Evolutionary conservation across 2,329 filamentous ascomycete genomes (phyloP), one percentile per base, ranked within the genome.

Genomic region (Byssoonygena ceratinophila): DNA sequence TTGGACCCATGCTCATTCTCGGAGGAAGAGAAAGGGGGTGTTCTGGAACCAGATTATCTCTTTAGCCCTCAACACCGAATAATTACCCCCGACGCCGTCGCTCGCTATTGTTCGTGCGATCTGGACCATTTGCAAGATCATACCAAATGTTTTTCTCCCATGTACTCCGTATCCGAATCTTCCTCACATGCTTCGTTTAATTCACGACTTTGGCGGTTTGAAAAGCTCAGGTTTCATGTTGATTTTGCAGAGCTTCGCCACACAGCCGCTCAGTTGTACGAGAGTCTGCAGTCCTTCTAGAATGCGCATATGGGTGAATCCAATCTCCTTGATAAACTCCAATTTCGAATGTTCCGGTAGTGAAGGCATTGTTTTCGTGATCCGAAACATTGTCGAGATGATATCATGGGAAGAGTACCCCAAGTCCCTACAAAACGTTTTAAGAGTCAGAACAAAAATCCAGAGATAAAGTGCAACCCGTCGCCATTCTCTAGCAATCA

Each of bases 391-490:
- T 56, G 91, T 98, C 71, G 86, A 94, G 69, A 98, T 94, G 61
- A 98, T 95, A 68, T 98, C 92, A 72, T 98, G 91, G 61, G 88
- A 94, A n/a, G 88, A 95, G 72, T 98, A 98, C 12, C 92, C 92
- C 55, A 97, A 74, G 55, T 85, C 82, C 78, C 76, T 78, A 54
- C n/a, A 52, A 59, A 55, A 53, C 20, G 44, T 27, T 51, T 48
- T 44, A 22, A 43, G 40, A 9, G 51, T 57, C 4, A 53, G 22
- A 12, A 51, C 51, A 20, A 12, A 12, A 16, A 5, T 11, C 6
- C 14, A 31, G 25, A 4, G 43, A 23, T 29, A 9, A 37, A 4
- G 20, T 23, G 9, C 29, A 31, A 6, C 6, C 16, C 11, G 4
- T 16, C 9, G 18, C 16, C 6, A 9, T 23, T n/a, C 16, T 6